A percentile compares a stretch with the other conserved stretches of the same genome.
phyloP scores from a whole-genome alignment of 1,284 basidiomycete genomes.

The Heterobasidion parviporum region DNA sequence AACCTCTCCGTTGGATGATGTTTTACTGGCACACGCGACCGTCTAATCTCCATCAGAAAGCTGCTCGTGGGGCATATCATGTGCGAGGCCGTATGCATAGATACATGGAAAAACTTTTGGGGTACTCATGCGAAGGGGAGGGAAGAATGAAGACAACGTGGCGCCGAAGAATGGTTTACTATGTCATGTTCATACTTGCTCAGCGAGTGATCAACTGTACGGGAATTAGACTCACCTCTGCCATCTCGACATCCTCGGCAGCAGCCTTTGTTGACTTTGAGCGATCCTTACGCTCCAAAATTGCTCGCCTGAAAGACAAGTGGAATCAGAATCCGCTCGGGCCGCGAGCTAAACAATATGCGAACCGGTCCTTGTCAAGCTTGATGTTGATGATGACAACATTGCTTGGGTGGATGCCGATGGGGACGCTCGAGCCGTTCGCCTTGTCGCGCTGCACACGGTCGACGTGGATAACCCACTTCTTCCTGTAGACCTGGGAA shows the following conservation, averaged over 20 bases:
- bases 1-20: no score
- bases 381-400: conserved; percentile 93
- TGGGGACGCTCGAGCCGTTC: conserved; percentile 89
- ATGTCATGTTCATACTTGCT: conserved; percentile 6
- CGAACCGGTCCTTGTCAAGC: conserved; percentile 77
- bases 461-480: conserved; percentile 99
- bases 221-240: conserved; percentile 47
- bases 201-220: background rate
- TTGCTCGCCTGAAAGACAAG: conserved; percentile 51
- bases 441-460: conserved; percentile 98
- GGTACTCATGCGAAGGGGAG: conserved; percentile 25
- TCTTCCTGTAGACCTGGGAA: conserved; percentile 98
- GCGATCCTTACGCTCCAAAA: conserved; percentile 74
- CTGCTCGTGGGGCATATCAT: conserved; percentile 43
- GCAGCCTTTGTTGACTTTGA: conserved; percentile 42
- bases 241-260: conserved; percentile 64
- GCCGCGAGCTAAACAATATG: background rate
- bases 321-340: background rate
- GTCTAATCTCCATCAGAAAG: conserved; percentile 10
- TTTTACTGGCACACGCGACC: background rate
- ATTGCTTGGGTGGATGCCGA: conserved; percentile 96
- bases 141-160: conserved; percentile 11
- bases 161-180: conserved; percentile 24
- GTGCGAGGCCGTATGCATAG: conserved; percentile 32
- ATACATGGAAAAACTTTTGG: conserved; percentile 43